Percentiles rank a stretch among this genome's conserved stretches.
Evolutionary conservation across 768 basidiomycete genomes (phyloP).

Genomic region (Lyophyllum shimeji): DNA sequence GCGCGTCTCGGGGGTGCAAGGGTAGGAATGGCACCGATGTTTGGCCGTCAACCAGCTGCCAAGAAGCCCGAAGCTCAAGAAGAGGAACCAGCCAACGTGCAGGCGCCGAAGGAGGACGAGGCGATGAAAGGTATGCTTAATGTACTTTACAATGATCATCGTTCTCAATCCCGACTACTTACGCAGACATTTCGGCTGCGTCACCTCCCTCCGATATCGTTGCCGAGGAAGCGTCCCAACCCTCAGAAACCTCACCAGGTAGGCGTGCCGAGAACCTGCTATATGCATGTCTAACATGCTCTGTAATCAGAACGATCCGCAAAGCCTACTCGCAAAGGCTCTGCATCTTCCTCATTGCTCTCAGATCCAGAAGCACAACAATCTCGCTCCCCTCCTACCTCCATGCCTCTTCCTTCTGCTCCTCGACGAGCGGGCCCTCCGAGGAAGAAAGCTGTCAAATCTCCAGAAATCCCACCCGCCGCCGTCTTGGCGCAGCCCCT

Average conservation of each 20-base stretch:
- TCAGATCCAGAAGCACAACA: slow-evolving; percentile 29
- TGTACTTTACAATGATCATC: neutral
- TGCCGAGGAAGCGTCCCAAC: slow-evolving; percentile 6
- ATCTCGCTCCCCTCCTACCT: slow-evolving; percentile 38
- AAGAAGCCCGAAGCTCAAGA: slow-evolving; percentile 28
- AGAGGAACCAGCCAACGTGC: neutral
- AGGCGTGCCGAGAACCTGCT: neutral
- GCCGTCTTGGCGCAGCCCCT: slow-evolving; percentile 12
- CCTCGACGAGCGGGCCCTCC: slow-evolving; percentile 79
- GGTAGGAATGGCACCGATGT: slow-evolving; percentile 76
- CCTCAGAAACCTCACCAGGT: slow-evolving; percentile 7
- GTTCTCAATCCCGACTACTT: neutral
- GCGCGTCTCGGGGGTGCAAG: slow-evolving; percentile 86
- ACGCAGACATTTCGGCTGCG: slow-evolving; percentile 6
- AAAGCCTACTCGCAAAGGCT: slow-evolving; percentile 22
- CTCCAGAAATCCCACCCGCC: slow-evolving; percentile 26
- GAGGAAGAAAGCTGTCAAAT: slow-evolving; percentile 60
- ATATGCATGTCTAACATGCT: neutral
- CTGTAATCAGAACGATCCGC: slow-evolving; percentile 7
- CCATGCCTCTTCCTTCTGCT: slow-evolving; percentile 74
- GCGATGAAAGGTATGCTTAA: slow-evolving; percentile 7
- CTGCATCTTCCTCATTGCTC: slow-evolving; percentile 23
- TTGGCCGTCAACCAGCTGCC: slow-evolving; percentile 48
- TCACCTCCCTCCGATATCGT: slow-evolving; percentile 6
- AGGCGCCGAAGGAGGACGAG: slow-evolving; percentile 1